phyloP scores from a whole-genome alignment of 225 moss, liverwort and hornwort genomes.

The Sphagnum contortum region DNA sequence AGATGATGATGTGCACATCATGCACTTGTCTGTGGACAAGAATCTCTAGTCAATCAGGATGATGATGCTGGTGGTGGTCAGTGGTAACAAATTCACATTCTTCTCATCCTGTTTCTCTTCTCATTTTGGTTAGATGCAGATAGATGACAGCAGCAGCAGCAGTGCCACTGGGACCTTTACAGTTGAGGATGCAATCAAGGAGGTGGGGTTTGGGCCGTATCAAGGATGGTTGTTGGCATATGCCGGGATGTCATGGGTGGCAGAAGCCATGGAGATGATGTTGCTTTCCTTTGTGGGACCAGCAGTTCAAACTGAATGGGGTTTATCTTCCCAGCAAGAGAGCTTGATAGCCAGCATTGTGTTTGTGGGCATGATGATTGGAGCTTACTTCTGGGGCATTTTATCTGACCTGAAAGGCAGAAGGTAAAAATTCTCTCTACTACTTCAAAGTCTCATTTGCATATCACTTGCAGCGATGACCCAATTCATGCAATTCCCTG shows the following conservation, averaged over 20 bases:
- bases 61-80: too few relatives aligned
- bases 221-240: constrained; percentile 66
- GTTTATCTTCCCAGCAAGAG: constrained; percentile 57
- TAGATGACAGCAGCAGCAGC: constrained; percentile 12
- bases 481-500: too few relatives aligned
- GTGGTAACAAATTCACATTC: too few relatives aligned
- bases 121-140: constrained; percentile 1
- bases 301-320: constrained; percentile 63
- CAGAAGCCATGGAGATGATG: constrained; percentile 98
- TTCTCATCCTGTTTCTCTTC: too few relatives aligned
- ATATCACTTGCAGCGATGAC: too few relatives aligned
- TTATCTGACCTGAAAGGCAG: constrained; percentile 83
- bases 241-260: constrained; percentile 92
- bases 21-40: too few relatives aligned
- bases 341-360: constrained; percentile 81
- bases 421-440: constrained; percentile 23
- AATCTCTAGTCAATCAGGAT: too few relatives aligned
- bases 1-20: too few relatives aligned
- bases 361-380: constrained; percentile 88
- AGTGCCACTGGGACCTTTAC: constrained; percentile 17
- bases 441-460: too few relatives aligned
- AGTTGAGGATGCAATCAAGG: constrained; percentile 72
- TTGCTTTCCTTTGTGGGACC: constrained; percentile 83
- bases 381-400: constrained; percentile 87
- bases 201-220: constrained; percentile 57